phyloP scores from a whole-genome alignment of 108 stramenopile species.

The Schizochytrium sp. region DNA sequence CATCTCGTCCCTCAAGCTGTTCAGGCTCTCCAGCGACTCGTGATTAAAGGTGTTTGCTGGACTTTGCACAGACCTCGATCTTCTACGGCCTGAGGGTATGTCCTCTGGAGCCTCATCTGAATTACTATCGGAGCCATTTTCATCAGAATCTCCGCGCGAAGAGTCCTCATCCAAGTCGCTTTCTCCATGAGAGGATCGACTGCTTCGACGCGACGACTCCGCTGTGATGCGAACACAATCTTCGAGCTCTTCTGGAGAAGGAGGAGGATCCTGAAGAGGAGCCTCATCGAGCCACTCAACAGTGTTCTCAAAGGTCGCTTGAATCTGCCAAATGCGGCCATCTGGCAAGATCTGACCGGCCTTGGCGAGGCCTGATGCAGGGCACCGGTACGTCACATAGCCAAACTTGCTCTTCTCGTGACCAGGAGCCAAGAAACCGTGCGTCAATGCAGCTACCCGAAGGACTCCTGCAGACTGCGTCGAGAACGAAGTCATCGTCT shows the following conservation, averaged over 20 bases:
- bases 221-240: background rate
- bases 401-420: constrained; percentile 6
- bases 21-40: constrained; percentile 47
- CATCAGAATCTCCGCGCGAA: constrained; percentile 18
- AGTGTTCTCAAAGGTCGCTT: constrained; percentile 42
- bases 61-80: constrained; percentile 46
- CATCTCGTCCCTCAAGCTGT: constrained; percentile 21
- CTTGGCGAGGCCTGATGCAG: background rate
- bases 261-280: constrained; percentile 5
- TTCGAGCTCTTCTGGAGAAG: background rate
- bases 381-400: constrained; percentile 38
- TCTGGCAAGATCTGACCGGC: constrained; percentile 15
- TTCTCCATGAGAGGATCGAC: background rate
- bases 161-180: constrained; percentile 2
- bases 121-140: background rate
- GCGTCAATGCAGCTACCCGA: too few relatives aligned
- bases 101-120: background rate
- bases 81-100: background rate
- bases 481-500: too few relatives aligned
- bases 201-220: background rate
- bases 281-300: constrained; percentile 55
- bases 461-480: too few relatives aligned
- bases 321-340: constrained; percentile 46
- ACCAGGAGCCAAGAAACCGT: background rate
- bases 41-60: constrained; percentile 6